These are phyloP conservation scores for Blastocladiella britannica DNA, from an alignment of 192 early-diverging fungal species.

Conservation along the genomic window DNA sequence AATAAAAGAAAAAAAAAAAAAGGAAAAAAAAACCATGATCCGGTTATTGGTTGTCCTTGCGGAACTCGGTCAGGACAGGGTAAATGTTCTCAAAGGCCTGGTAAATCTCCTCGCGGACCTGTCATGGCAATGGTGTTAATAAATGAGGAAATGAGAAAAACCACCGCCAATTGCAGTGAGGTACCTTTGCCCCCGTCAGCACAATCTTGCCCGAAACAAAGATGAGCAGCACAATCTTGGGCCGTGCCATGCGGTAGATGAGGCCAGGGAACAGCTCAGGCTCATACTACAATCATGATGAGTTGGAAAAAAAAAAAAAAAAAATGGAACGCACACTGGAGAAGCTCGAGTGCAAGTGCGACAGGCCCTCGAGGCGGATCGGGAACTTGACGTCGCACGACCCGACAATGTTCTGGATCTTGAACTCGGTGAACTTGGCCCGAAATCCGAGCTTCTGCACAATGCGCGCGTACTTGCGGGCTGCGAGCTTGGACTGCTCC, in stretches of 20 bases:
- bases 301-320: slow-evolving; percentile 2
- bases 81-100: slow-evolving; percentile 95
- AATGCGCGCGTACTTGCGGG: slow-evolving; percentile 96
- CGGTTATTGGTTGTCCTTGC: slow-evolving; percentile 32
- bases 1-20: slow-evolving; percentile 3
- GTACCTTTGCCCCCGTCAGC: slow-evolving; percentile 88
- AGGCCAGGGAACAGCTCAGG: slow-evolving; percentile 98
- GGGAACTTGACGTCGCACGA: slow-evolving; percentile 99
- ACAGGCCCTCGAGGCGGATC: slow-evolving; percentile 90
- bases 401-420: slow-evolving; percentile 99
- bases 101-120: slow-evolving; percentile 84
- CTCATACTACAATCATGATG: slow-evolving; percentile 48
- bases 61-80: slow-evolving; percentile 78
- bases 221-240: slow-evolving; percentile 94
- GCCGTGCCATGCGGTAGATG: slow-evolving; percentile 96
- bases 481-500: slow-evolving; percentile 88
- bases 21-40: slow-evolving; percentile 3
- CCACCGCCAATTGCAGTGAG: not conserved
- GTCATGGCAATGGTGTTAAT: slow-evolving; percentile 4
- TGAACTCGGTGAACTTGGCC: slow-evolving; percentile 97
- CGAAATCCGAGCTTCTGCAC: slow-evolving; percentile 95
- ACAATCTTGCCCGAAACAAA: slow-evolving; percentile 99
- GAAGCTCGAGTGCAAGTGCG: slow-evolving; percentile 81
- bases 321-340: slow-evolving; percentile 39
- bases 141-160: not conserved